Evolutionary conservation across 441 rosid species (phyloP).

Genomic region (Arabidopsis hybrid): DNA sequence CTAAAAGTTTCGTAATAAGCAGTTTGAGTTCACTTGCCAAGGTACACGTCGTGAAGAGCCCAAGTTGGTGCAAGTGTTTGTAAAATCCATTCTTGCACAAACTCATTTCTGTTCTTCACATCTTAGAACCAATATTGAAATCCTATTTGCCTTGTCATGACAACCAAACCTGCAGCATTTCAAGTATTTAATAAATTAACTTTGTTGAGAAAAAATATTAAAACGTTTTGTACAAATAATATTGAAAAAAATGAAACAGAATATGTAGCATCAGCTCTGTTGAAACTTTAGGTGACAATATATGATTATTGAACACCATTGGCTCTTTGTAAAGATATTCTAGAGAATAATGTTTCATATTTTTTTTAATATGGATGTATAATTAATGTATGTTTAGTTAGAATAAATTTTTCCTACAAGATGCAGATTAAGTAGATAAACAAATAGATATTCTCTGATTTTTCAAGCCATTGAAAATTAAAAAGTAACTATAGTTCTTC

Average conservation of each 20-base stretch:
- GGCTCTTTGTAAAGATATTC: slow-evolving; percentile 24
- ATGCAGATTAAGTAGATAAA: slow-evolving; percentile 24
- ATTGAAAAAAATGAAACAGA: too few relatives aligned
- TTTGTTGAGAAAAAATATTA: too few relatives aligned
- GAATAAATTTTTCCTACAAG: neutral
- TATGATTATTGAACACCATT: slow-evolving; percentile 22
- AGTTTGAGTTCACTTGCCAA: neutral
- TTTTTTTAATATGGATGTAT: neutral
- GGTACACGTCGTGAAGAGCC: neutral
- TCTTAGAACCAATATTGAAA: too few relatives aligned
- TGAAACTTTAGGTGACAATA: slow-evolving; percentile 41
- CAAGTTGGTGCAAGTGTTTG: too few relatives aligned
- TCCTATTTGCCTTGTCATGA: too few relatives aligned
- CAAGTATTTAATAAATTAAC: too few relatives aligned
- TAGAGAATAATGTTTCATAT: slow-evolving; percentile 8
- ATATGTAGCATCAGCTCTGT: neutral
- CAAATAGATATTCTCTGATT: slow-evolving; percentile 3
- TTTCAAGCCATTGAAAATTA: slow-evolving; percentile 22
- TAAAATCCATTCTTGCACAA: too few relatives aligned
- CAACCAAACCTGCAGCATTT: too few relatives aligned
- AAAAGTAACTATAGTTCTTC: slow-evolving; percentile 27
- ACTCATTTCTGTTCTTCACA: too few relatives aligned
- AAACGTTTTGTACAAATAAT: too few relatives aligned
- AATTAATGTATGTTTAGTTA: slow-evolving; percentile 23
- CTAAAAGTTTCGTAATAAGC: neutral